A percentile compares a stretch with the other conserved stretches of the same genome.
phyloP scores from a whole-genome alignment of 352 stramenopile genomes.

The Phytophthora citrophthora region DNA sequence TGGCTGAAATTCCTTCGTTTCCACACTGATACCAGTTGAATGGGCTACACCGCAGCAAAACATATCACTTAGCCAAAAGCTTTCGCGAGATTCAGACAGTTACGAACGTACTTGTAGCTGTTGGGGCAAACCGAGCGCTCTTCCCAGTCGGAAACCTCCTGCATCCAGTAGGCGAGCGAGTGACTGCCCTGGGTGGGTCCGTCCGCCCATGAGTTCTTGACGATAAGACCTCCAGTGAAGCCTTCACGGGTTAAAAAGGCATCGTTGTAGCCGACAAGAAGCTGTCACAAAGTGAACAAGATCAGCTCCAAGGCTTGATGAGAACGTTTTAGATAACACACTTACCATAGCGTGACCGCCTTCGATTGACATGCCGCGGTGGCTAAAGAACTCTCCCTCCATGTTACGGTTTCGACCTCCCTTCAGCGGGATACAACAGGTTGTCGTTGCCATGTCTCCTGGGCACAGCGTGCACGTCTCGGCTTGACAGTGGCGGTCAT shows the following conservation, averaged over 20 bases:
- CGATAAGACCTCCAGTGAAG: constrained; percentile 75
- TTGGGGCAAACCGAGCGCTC: constrained; percentile 81
- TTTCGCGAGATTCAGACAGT: not conserved
- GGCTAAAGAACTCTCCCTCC: constrained; percentile 86
- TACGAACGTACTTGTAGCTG: constrained; percentile 71
- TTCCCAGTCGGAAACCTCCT: constrained; percentile 84
- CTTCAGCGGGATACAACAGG: constrained; percentile 78
- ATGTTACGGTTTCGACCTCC: constrained; percentile 80
- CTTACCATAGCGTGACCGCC: constrained; percentile 80
- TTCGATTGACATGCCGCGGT: constrained; percentile 82
- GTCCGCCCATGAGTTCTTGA: constrained; percentile 82
- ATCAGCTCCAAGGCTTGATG: not conserved
- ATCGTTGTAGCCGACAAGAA: constrained; percentile 83
- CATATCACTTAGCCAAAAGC: not conserved
- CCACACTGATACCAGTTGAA: constrained; percentile 88
- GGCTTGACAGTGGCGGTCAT: constrained; percentile 62
- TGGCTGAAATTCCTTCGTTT: constrained; percentile 58
- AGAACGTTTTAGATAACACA: not conserved
- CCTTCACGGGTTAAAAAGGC: constrained; percentile 76
- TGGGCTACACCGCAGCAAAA: constrained; percentile 39
- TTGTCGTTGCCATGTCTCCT: constrained; percentile 75
- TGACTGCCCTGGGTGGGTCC: constrained; percentile 71
- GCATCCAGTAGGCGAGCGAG: constrained; percentile 83
- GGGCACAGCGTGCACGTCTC: constrained; percentile 76
- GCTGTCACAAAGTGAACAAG: constrained; percentile 30